Percentiles rank a stretch among this genome's conserved stretches.
These are phyloP conservation scores for Tilletia caries DNA, from an alignment of 1,284 basidiomycete genomes.

Conservation along the genomic window DNA sequence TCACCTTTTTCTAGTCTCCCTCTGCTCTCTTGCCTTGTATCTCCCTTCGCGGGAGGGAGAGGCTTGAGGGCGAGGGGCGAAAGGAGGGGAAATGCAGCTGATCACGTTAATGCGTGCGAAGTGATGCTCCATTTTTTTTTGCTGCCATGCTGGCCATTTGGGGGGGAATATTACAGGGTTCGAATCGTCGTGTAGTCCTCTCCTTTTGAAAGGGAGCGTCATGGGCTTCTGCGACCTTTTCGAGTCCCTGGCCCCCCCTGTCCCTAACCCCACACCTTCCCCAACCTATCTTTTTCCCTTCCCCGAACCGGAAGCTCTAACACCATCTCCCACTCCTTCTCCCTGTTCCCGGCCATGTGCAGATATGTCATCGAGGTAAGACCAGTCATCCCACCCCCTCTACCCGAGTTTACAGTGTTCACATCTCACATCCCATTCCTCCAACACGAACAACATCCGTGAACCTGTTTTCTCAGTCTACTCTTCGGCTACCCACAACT, in stretches of 20 bases:
- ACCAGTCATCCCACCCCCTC: too few relatives aligned
- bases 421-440: background rate
- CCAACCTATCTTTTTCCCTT: background rate
- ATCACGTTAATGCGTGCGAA: slow-evolving; percentile 55
- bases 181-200: slow-evolving; percentile 26
- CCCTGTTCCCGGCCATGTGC: background rate
- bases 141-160: background rate
- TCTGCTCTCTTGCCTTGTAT: background rate
- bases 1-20: background rate
- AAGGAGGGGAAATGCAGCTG: slow-evolving; percentile 39
- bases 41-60: background rate
- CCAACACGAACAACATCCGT: too few relatives aligned
- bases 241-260: slow-evolving; percentile 10
- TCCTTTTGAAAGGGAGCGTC: background rate
- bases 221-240: slow-evolving; percentile 5
- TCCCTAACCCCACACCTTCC: background rate
- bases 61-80: background rate
- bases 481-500: slow-evolving; percentile 53
- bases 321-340: background rate
- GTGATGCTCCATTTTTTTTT: slow-evolving; percentile 41
- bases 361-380: slow-evolving; percentile 1
- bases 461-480: slow-evolving; percentile 28
- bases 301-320: background rate
- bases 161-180: background rate
- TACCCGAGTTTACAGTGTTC: background rate